Evolutionary conservation across 106 monocot genomes (phyloP).

Genomic region (Allium fistulosum): DNA sequence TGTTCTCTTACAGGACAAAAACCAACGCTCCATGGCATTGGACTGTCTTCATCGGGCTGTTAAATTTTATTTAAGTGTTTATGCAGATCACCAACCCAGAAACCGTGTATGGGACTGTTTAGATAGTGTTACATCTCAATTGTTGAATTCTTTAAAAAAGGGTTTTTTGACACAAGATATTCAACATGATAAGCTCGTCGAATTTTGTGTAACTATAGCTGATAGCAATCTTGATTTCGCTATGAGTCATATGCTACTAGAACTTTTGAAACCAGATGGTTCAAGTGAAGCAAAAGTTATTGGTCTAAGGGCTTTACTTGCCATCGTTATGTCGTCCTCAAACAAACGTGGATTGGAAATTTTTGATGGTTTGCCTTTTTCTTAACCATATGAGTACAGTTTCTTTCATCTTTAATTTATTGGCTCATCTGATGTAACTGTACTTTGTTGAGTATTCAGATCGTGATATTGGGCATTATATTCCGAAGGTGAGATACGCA

Average conservation of each 20-base stretch:
- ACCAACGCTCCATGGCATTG: conserved; percentile 94
- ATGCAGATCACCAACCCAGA: conserved; percentile 69
- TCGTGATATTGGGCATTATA: conserved; percentile 62
- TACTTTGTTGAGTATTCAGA: conserved; percentile 29
- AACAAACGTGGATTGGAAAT: conserved; percentile 65
- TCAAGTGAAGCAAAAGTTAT: conserved; percentile 95
- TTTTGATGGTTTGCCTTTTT: conserved; percentile 44
- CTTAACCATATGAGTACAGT: background rate
- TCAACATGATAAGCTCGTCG: conserved; percentile 98
- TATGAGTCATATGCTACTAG: conserved; percentile 96
- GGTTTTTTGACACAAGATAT: conserved; percentile 89
- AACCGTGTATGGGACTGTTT: conserved; percentile 94
- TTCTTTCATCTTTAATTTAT: conserved; percentile 1
- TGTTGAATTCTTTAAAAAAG: conserved; percentile 76
- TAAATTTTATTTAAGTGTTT: conserved; percentile 83
- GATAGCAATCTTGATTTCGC: conserved; percentile 85
- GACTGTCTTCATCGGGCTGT: conserved; percentile 97
- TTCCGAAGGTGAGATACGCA: conserved; percentile 88
- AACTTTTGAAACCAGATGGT: conserved; percentile 78
- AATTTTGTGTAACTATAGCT: conserved; percentile 96
- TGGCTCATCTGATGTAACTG: background rate
- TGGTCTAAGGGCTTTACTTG: conserved; percentile 89
- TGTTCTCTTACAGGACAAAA: conserved; percentile 73
- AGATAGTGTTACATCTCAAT: conserved; percentile 94
- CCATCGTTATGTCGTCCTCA: conserved; percentile 77